Evolutionary conservation across 768 basidiomycete genomes (phyloP).

Genomic region (Piloderma croceum): DNA sequence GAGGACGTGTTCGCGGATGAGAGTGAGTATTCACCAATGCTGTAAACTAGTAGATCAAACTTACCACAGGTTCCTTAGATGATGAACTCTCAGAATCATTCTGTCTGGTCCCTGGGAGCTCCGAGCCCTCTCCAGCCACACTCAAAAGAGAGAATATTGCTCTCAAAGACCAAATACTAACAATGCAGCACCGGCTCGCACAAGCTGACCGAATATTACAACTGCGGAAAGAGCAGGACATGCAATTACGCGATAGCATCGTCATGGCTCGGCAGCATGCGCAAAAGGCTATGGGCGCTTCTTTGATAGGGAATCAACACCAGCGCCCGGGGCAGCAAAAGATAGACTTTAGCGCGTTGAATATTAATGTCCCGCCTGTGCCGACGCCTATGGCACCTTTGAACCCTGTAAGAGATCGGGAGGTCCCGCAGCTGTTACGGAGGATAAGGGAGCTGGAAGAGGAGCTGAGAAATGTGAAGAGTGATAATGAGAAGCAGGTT

Average conservation of each 20-base stretch:
- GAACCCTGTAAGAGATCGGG: constrained; percentile 49
- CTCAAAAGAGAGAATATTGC: constrained; percentile 63
- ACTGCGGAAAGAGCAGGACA: constrained; percentile 71
- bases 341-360: constrained; percentile 52
- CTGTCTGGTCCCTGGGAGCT: constrained; percentile 61
- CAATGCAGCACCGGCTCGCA: constrained; percentile 52
- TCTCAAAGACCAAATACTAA: constrained; percentile 57
- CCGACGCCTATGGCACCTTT: constrained; percentile 45
- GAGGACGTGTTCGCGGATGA: constrained; percentile 62
- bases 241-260: constrained; percentile 76
- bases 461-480: constrained; percentile 54
- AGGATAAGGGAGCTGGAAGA: constrained; percentile 75
- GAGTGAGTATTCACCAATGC: constrained; percentile 36
- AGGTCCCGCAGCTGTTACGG: constrained; percentile 46
- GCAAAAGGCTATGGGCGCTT: constrained; percentile 72
- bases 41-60: not conserved
- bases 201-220: constrained; percentile 60
- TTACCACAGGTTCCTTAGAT: constrained; percentile 27
- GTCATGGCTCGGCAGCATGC: constrained; percentile 69
- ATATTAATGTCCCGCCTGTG: constrained; percentile 47
- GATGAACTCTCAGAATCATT: constrained; percentile 79
- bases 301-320: constrained; percentile 47
- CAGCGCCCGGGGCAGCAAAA: constrained; percentile 31
- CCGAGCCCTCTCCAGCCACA: constrained; percentile 41
- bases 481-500: constrained; percentile 83